Percentiles rank a stretch among this genome's conserved stretches.
phyloP scores from a whole-genome alignment of 2,329 filamentous ascomycete genomes.

The Periconia macrospinosa region DNA sequence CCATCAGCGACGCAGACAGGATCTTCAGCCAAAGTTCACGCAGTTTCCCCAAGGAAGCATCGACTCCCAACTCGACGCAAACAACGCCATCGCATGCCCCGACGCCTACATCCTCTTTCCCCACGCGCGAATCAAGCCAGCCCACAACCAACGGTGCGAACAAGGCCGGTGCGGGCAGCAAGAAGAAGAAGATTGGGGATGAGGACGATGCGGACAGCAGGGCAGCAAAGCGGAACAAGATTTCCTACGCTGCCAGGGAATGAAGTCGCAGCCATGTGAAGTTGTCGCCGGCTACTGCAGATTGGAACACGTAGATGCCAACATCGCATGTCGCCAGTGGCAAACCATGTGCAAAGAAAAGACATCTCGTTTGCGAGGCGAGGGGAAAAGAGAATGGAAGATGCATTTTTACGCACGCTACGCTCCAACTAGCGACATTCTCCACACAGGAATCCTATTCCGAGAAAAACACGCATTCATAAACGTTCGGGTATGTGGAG shows the following conservation, averaged over 20 bases:
- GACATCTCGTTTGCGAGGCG: too few species aligned
- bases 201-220: constrained; percentile 52
- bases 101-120: constrained; percentile 51
- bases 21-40: constrained; percentile 62
- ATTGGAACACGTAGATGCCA: background rate
- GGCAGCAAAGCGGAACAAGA: constrained; percentile 51
- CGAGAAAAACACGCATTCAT: too few species aligned
- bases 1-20: constrained; percentile 69
- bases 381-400: too few species aligned
- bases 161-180: constrained; percentile 46
- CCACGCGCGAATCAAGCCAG: constrained; percentile 50
- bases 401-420: too few species aligned
- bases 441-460: too few species aligned
- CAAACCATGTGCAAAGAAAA: too few species aligned
- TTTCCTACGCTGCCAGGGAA: constrained; percentile 50
- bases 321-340: too few species aligned
- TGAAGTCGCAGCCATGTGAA: constrained; percentile 22
- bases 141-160: constrained; percentile 43
- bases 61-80: constrained; percentile 41
- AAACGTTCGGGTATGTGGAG: too few species aligned
- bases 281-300: background rate
- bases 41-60: constrained; percentile 44
- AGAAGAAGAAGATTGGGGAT: constrained; percentile 48
- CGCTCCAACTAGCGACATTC: too few species aligned
- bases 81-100: constrained; percentile 51